Evolutionary conservation across 2,329 filamentous ascomycete genomes (phyloP).

Genomic region (Fusarium cicatricum): DNA sequence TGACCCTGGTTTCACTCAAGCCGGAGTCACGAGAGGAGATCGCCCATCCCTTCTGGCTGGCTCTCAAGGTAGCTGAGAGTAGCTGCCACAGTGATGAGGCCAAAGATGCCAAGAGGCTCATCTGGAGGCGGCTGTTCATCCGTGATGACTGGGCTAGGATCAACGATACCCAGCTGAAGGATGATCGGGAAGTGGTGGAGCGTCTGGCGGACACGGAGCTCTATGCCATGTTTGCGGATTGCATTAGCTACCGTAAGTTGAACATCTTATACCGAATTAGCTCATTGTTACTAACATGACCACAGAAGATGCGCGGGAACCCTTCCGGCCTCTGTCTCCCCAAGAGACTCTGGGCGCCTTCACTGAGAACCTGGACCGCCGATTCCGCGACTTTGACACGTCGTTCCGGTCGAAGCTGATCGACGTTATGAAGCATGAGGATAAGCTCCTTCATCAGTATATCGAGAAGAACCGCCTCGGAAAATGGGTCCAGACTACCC

Average conservation of each 20-base stretch:
- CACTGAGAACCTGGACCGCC: slow-evolving; percentile 67
- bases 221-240: slow-evolving; percentile 71
- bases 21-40: slow-evolving; percentile 60
- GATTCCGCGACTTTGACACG: slow-evolving; percentile 67
- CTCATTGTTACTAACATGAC: slow-evolving; percentile 41
- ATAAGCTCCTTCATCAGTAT: slow-evolving; percentile 68
- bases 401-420: slow-evolving; percentile 72
- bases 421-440: slow-evolving; percentile 77
- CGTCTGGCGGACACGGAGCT: slow-evolving; percentile 72
- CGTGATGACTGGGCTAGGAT: slow-evolving; percentile 85
- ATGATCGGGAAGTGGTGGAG: slow-evolving; percentile 72
- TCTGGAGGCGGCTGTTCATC: slow-evolving; percentile 89
- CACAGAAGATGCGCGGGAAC: slow-evolving; percentile 52
- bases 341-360: slow-evolving; percentile 67
- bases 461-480: slow-evolving; percentile 74
- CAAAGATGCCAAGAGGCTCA: slow-evolving; percentile 65
- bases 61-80: slow-evolving; percentile 68
- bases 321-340: slow-evolving; percentile 58
- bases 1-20: slow-evolving; percentile 74
- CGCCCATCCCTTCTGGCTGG: slow-evolving; percentile 77
- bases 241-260: slow-evolving; percentile 70
- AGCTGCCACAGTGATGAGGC: slow-evolving; percentile 64
- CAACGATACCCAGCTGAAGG: slow-evolving; percentile 79
- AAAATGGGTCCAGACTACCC: slow-evolving; percentile 65
- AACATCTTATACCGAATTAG: not conserved